Percentiles rank a stretch among this genome's conserved stretches.
Conservation (phyloP, 2,329 filamentous ascomycete genomes). For the Fusarium longipes region DNA sequence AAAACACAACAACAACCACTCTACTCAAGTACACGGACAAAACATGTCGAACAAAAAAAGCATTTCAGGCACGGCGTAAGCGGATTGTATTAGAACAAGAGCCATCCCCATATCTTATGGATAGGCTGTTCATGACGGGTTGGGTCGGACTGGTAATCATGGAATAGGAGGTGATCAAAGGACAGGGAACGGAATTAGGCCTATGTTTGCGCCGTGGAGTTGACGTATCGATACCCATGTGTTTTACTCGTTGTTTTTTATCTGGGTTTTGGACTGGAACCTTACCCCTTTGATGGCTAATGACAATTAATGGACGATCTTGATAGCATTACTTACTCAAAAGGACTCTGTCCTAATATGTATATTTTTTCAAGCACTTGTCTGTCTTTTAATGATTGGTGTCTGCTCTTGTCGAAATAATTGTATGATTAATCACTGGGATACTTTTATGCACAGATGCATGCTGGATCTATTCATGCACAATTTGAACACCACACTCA, state of each 20-base stretch:
- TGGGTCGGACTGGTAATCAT: neutral
- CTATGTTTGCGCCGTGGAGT: constrained; percentile 44
- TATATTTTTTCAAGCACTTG: constrained; percentile 12
- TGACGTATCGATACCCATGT: constrained; percentile 49
- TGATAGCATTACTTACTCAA: constrained; percentile 21
- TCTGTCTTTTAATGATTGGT: neutral
- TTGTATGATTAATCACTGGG: neutral
- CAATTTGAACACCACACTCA: neutral
- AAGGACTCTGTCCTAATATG: constrained; percentile 18
- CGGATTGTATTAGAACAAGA: constrained; percentile 43
- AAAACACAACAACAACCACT: constrained; percentile 5
- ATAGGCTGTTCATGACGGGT: constrained; percentile 16
- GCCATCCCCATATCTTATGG: constrained; percentile 19
- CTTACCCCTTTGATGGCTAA: constrained; percentile 38
- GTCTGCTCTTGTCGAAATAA: neutral
- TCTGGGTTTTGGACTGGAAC: constrained; percentile 31
- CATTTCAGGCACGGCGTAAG: constrained; percentile 48
- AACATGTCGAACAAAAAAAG: constrained; percentile 38
- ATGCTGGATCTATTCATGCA: neutral
- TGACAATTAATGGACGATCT: constrained; percentile 43
- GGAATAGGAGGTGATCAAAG: constrained; percentile 26
- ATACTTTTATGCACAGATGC: neutral
- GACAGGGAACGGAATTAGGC: constrained; percentile 23
- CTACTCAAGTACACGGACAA: constrained; percentile 29
- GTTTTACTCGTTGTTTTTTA: constrained; percentile 41